phyloP scores from a whole-genome alignment of 768 basidiomycete species.

The Cyclocybe aegerita region DNA sequence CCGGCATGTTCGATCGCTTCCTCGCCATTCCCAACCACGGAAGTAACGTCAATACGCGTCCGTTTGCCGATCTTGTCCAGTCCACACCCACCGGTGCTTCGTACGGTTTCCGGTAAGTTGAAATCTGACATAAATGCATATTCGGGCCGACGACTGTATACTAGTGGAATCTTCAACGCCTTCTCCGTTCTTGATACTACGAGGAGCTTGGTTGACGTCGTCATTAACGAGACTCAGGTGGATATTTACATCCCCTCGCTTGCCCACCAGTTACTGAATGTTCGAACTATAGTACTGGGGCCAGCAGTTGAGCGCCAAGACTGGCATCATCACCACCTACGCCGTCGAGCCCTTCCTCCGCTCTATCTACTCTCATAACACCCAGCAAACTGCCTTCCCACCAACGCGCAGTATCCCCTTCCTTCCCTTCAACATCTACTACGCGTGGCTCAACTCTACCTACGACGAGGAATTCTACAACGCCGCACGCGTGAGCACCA shows the following conservation, averaged over 20 bases:
- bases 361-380: slow-evolving; percentile 31
- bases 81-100: slow-evolving; percentile 36
- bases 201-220: slow-evolving; percentile 33
- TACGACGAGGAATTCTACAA: slow-evolving; percentile 29
- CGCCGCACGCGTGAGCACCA: slow-evolving; percentile 37
- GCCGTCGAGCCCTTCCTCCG: slow-evolving; percentile 52
- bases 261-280: not conserved
- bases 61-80: slow-evolving; percentile 40
- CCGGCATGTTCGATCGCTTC: slow-evolving; percentile 52
- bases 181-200: slow-evolving; percentile 38
- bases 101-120: slow-evolving; percentile 18
- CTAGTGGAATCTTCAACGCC: slow-evolving; percentile 37
- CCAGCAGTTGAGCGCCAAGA: slow-evolving; percentile 22
- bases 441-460: slow-evolving; percentile 17
- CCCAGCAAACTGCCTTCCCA: slow-evolving; percentile 43
- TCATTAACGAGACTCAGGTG: slow-evolving; percentile 44
- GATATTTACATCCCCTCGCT: slow-evolving; percentile 3
- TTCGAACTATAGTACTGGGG: slow-evolving; percentile 41
- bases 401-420: slow-evolving; percentile 24
- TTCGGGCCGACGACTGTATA: not conserved
- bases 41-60: slow-evolving; percentile 37
- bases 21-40: slow-evolving; percentile 39
- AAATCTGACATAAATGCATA: too few species aligned
- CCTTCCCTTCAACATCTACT: slow-evolving; percentile 28
- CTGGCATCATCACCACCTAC: slow-evolving; percentile 34